Base-by-base conservation (phyloP, 2,329 filamentous ascomycete species). In the Stachybotrys chartarum region DNA sequence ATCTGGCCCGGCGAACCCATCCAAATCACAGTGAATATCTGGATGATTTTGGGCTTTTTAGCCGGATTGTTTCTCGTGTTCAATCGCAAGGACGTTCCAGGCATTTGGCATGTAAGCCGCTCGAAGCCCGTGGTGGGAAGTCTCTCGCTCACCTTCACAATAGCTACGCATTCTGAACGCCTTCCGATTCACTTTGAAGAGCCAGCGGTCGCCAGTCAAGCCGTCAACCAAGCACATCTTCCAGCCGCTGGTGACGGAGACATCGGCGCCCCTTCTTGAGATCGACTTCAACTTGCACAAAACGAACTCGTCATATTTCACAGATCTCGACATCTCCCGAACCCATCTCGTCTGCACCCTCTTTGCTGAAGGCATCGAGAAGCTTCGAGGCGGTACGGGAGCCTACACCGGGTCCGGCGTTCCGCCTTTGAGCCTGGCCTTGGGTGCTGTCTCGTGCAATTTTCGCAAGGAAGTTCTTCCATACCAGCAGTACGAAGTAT, bases 231-330 rank as follows among this genome's bases (percentile, higher is more conserved):
- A 24, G 10, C 50, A 52, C 50, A 52, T 52, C 32, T 52, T 52
- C 35, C 50, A 52, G 24, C 50, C 50, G n/a, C 32, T 52, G 14
- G 50, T 52, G 16, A 52, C 50, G 4, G 31, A 42, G 18, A 42
- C 50, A 35, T 18, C 50, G 8, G 50, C 57, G 4, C 57, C 57
- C n/a, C 30, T 56, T 1, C 47, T 60, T 5, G 57, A 60, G 30
- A 59, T 57, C 49, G 59, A 60, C 35, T 59, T 56, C 53, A 60
- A 60, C 49, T 39, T 59, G 16, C 58, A 60, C 57, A 60, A 60
- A 50, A 59, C 58, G 12, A 60, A 60, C 18, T 60, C 58, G 2
- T 59, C 58, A 5, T 60, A 60, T 45, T 60, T 60, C 39, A 57
- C 58, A 0, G 57, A 60, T 45, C 55, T 60, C 39, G 58, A 60